These are phyloP conservation scores for Penicillium palitans DNA, from an alignment of 2,329 filamentous ascomycete species.

Conservation along the genomic window DNA sequence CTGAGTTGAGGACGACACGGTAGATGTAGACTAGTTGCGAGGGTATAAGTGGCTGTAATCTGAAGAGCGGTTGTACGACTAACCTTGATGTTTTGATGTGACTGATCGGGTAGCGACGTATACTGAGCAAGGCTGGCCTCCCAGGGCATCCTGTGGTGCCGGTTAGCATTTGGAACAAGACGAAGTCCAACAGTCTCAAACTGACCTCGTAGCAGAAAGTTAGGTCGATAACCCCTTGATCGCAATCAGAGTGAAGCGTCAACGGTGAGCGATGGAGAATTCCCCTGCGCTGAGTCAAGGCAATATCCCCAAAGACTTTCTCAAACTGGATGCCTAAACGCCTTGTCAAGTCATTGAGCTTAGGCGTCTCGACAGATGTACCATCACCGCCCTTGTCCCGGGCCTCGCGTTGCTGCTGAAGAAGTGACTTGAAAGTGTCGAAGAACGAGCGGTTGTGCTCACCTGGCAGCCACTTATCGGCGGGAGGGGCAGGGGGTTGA, in stretches of 20 bases:
- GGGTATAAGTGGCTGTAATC: slow-evolving; percentile 10
- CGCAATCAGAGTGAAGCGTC: slow-evolving; percentile 46
- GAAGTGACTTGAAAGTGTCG: slow-evolving; percentile 51
- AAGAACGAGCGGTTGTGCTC: slow-evolving; percentile 45
- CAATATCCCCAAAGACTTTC: slow-evolving; percentile 66
- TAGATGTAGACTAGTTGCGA: slow-evolving; percentile 58
- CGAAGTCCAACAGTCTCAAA: neutral
- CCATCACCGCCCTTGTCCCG: slow-evolving; percentile 50
- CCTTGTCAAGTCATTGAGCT: slow-evolving; percentile 63
- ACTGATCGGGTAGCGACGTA: slow-evolving; percentile 38
- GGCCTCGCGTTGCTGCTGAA: slow-evolving; percentile 52
- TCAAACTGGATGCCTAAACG: slow-evolving; percentile 60
- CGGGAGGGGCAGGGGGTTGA: slow-evolving; percentile 41
- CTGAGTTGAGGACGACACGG: slow-evolving; percentile 52
- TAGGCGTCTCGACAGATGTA: slow-evolving; percentile 56
- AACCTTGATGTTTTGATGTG: slow-evolving; percentile 37
- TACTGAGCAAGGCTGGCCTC: slow-evolving; percentile 30
- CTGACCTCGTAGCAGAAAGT: slow-evolving; percentile 56
- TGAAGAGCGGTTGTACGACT: slow-evolving; percentile 7
- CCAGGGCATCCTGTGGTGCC: slow-evolving; percentile 24
- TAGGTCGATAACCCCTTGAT: slow-evolving; percentile 52
- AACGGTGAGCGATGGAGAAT: slow-evolving; percentile 64
- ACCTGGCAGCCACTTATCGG: slow-evolving; percentile 44
- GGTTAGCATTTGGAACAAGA: slow-evolving; percentile 4
- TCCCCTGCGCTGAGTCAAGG: slow-evolving; percentile 67